Evolutionary conservation across 192 early-diverging fungal genomes (phyloP).

Genomic region (Coemansia sp.): DNA sequence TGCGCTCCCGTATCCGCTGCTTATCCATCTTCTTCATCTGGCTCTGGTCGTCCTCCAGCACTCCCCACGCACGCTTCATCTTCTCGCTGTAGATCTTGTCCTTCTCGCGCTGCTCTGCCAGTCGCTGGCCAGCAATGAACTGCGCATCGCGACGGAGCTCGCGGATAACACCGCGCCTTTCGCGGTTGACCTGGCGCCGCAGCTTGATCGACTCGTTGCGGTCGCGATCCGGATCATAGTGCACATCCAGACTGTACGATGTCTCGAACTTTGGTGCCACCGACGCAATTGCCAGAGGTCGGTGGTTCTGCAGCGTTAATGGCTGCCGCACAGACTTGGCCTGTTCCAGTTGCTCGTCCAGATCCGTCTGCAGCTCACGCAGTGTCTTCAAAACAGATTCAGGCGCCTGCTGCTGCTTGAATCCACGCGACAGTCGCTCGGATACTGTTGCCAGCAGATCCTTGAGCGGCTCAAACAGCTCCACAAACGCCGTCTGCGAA

Average conservation of each 20-base stretch:
- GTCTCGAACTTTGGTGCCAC: conserved; percentile 91
- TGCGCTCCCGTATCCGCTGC: conserved; percentile 58
- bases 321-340: conserved; percentile 61
- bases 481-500: conserved; percentile 64
- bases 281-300: conserved; percentile 82
- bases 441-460: conserved; percentile 20
- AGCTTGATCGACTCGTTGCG: conserved; percentile 76
- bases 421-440: conserved; percentile 21
- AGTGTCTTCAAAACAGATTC: conserved; percentile 9
- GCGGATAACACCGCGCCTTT: conserved; percentile 90
- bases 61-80: conserved; percentile 88
- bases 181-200: conserved; percentile 82
- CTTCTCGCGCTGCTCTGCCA: conserved; percentile 71
- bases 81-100: conserved; percentile 82
- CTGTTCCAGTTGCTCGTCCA: conserved; percentile 59
- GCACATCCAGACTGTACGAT: conserved; percentile 82
- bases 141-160: conserved; percentile 93
- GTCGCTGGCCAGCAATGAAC: conserved; percentile 77
- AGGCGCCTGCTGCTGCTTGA: conserved; percentile 36
- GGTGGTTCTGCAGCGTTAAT: conserved; percentile 80
- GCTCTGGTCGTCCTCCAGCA: conserved; percentile 80
- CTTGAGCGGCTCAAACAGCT: conserved; percentile 56
- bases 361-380: conserved; percentile 25
- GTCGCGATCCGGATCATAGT: conserved; percentile 79
- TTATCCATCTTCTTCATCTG: conserved; percentile 70